phyloP scores from a whole-genome alignment of 176 grass and related monocot genomes.

The Tillandsia leiboldiana region DNA sequence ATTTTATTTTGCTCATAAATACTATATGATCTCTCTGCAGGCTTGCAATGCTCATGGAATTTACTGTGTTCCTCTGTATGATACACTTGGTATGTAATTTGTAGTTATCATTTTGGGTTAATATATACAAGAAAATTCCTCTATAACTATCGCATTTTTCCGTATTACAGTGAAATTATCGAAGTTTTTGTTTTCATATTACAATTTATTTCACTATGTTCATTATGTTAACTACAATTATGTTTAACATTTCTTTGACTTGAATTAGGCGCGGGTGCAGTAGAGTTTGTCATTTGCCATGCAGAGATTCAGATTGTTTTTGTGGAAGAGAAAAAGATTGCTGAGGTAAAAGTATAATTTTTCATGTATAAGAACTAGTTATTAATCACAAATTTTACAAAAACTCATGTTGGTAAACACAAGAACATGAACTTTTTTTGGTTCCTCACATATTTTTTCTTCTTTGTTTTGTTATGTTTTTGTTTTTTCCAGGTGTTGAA shows the following conservation, averaged over 20 bases:
- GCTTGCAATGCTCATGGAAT: conserved; percentile 87
- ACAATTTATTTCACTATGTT: conserved; percentile 4
- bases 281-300: conserved; percentile 84
- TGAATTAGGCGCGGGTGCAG: conserved; percentile 45
- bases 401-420: neutral
- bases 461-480: neutral
- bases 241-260: conserved; percentile 9
- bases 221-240: neutral
- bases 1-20: conserved; percentile 1
- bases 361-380: neutral
- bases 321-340: conserved; percentile 70
- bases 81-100: conserved; percentile 54
- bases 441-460: neutral
- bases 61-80: conserved; percentile 78
- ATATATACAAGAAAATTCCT: too few relatives aligned
- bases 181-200: neutral
- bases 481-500: conserved; percentile 50
- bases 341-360: conserved; percentile 36
- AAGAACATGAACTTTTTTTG: neutral
- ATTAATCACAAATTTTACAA: neutral
- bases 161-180: too few relatives aligned
- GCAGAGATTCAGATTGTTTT: conserved; percentile 70
- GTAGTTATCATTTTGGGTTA: neutral
- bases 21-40: conserved; percentile 23
- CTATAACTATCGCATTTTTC: too few relatives aligned